phyloP scores from a whole-genome alignment of 2,329 filamentous ascomycete species.

The Arthrobotrys conoides region DNA sequence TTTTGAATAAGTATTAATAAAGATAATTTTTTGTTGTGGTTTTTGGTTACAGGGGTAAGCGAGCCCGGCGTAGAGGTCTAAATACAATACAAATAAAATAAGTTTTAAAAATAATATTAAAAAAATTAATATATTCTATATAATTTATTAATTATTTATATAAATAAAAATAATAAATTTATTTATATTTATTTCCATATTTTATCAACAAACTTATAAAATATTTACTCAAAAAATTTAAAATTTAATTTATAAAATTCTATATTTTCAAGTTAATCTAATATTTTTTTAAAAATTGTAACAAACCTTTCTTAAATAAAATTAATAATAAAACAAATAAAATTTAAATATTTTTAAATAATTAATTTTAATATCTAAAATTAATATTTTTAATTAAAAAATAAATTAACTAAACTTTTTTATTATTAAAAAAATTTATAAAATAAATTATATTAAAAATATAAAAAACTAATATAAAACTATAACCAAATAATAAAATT shows the following conservation, averaged over 20 bases:
- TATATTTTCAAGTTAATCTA: slow-evolving; percentile 15
- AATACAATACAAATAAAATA: neutral
- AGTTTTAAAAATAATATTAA: slow-evolving; percentile 6
- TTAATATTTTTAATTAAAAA: neutral
- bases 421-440: neutral
- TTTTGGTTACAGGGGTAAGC: too few species aligned
- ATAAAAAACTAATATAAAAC: neutral
- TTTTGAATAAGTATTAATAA: too few species aligned
- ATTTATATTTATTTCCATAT: slow-evolving; percentile 2
- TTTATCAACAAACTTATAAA: neutral
- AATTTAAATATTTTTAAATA: neutral
- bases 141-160: too few species aligned
- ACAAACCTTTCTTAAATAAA: neutral
- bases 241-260: neutral
- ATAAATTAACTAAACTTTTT: neutral
- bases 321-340: neutral
- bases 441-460: neutral
- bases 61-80: too few species aligned
- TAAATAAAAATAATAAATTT: slow-evolving; percentile 11
- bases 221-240: neutral
- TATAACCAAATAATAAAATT: neutral
- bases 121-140: slow-evolving; percentile 15
- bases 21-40: too few species aligned
- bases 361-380: neutral
- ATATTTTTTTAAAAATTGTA: neutral